Evolutionary conservation across 2,329 filamentous ascomycete genomes (phyloP).

Genomic region (Byssoonygena ceratinophila): DNA sequence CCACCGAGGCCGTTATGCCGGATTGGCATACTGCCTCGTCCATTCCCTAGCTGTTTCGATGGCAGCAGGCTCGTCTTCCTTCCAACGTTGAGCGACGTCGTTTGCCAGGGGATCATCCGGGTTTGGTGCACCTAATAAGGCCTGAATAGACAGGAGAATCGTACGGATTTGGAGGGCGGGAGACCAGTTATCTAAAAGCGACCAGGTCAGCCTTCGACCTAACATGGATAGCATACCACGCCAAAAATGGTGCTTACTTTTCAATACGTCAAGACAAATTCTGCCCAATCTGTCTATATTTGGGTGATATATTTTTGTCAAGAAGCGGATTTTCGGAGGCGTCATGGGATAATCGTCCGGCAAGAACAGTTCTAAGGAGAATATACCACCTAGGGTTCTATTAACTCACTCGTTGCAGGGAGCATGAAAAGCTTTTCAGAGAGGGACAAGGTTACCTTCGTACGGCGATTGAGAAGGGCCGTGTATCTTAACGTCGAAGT

Average conservation of each 20-base stretch:
- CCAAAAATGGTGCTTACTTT: conserved; percentile 53
- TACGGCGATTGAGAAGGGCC: conserved; percentile 88
- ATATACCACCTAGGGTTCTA: conserved; percentile 56
- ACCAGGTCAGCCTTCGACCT: neutral
- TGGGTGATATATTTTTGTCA: conserved; percentile 98
- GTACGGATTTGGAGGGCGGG: conserved; percentile 95
- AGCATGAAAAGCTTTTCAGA: neutral
- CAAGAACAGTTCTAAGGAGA: conserved; percentile 93
- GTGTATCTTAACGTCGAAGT: conserved; percentile 96
- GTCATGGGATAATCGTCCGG: conserved; percentile 99
- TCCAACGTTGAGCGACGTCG: conserved; percentile 96
- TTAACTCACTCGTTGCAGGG: neutral
- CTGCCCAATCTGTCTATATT: conserved; percentile 97
- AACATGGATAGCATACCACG: conserved; percentile 6
- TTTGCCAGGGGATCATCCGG: conserved; percentile 97
- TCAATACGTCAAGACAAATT: conserved; percentile 93
- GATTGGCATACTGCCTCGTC: conserved; percentile 62
- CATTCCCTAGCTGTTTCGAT: conserved; percentile 88
- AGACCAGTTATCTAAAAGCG: conserved; percentile 79
- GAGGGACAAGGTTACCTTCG: conserved; percentile 57
- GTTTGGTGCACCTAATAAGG: conserved; percentile 88
- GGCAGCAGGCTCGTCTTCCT: conserved; percentile 84
- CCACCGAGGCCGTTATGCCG: neutral
- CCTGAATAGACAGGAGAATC: conserved; percentile 97
- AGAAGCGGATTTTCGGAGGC: conserved; percentile 92